Conservation (phyloP, 2,329 filamentous ascomycete species). For the Colletotrichum phormii region DNA sequence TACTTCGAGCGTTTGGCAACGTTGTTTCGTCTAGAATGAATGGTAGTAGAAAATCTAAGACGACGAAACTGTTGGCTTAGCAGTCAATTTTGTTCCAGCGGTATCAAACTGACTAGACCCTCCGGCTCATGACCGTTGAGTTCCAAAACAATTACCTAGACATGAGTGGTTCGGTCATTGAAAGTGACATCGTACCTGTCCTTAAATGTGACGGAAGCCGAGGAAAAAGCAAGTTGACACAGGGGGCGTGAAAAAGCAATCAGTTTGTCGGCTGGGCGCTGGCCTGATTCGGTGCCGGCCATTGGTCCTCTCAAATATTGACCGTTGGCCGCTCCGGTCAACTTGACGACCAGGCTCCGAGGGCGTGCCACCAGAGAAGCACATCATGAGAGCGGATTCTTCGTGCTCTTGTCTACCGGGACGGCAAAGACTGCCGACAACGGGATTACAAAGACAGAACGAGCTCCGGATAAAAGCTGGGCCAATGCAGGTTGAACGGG, state of each 20-base stretch:
- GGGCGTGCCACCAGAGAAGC: background rate
- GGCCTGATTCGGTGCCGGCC: background rate
- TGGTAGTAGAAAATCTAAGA: background rate
- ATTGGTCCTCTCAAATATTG: slow-evolving; percentile 1
- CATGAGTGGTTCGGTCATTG: background rate
- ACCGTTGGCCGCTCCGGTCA: background rate
- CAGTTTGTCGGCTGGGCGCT: slow-evolving; percentile 1
- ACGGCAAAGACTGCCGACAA: background rate
- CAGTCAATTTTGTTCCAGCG: background rate
- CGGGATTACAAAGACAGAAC: background rate
- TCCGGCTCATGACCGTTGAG: background rate
- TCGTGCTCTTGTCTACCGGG: background rate
- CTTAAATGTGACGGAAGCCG: background rate
- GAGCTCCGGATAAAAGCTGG: slow-evolving; percentile 4
- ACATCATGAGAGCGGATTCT: background rate
- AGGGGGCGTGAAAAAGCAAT: background rate
- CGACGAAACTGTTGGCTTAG: background rate
- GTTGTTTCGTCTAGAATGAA: background rate
- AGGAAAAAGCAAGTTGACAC: background rate
- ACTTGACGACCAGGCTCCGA: slow-evolving; percentile 5
- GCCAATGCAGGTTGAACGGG: slow-evolving; percentile 27
- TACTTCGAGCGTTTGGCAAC: background rate
- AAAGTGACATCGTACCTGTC: background rate
- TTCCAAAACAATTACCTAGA: background rate
- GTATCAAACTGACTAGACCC: background rate